Percentiles rank a stretch among this genome's conserved stretches.
phyloP scores from a whole-genome alignment of 352 stramenopile genomes.

The Pythium apleroticum region DNA sequence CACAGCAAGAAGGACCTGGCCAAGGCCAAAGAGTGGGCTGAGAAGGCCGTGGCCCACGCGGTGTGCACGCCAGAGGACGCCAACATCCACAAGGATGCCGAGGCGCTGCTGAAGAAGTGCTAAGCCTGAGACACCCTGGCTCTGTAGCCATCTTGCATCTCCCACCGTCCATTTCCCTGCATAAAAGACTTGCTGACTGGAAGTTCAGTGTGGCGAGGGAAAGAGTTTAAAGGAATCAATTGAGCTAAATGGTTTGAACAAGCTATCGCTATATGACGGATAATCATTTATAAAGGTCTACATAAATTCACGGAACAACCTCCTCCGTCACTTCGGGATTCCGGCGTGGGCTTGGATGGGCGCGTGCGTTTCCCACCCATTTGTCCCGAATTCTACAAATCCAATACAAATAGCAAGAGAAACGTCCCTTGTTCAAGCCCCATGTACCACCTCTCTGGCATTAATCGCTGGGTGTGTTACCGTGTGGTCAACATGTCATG shows the following conservation, averaged over 20 bases:
- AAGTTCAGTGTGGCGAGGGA: not conserved
- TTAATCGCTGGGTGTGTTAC: not conserved
- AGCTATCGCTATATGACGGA: no score
- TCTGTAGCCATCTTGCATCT: not conserved
- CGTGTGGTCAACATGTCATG: not conserved
- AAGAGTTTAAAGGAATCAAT: not conserved
- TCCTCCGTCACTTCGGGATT: slow-evolving; percentile 22
- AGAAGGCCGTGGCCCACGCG: slow-evolving; percentile 61
- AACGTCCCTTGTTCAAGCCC: slow-evolving; percentile 10
- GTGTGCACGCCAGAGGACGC: slow-evolving; percentile 63
- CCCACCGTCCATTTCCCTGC: not conserved
- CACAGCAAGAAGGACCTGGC: slow-evolving; percentile 69
- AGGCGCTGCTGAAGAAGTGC: slow-evolving; percentile 47
- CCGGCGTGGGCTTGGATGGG: not conserved
- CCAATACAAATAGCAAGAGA: slow-evolving; percentile 20
- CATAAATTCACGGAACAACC: not conserved
- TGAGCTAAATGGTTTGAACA: not conserved
- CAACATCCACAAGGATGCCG: slow-evolving; percentile 62
- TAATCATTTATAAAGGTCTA: not conserved
- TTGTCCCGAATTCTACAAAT: not conserved
- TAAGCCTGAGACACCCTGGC: slow-evolving; percentile 3
- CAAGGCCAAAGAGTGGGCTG: slow-evolving; percentile 67
- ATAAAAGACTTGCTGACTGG: not conserved
- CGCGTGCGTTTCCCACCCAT: slow-evolving; percentile 4
- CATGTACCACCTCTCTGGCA: not conserved